Base-by-base conservation (phyloP, 148 eudicot species). In the Nepenthes gracilis region DNA sequence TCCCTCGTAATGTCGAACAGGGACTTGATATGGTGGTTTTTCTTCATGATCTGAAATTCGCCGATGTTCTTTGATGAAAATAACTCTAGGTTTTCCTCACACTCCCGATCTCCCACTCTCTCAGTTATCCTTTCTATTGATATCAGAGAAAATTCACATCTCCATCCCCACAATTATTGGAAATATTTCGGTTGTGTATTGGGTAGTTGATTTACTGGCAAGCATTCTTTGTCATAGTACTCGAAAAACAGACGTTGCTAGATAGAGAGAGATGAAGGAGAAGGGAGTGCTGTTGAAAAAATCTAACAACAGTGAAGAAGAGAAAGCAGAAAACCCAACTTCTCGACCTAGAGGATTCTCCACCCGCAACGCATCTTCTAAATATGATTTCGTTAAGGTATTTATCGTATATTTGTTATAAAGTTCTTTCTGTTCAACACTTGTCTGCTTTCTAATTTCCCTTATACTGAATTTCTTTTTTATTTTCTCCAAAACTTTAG, bases 301-400 rank as follows among this genome's bases (percentile, higher is more conserved):
- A 52, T 58, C 61, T 55, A 62, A 47, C 36, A 47, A 50, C 33
- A 59, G 56, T 14, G 73, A 67, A 32, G 82, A 67, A 15, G 70
- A 71, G 9, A 78, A 75, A 33, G 55, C 57, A 1, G 79, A 71
- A n/a, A 71, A 80, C 36, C 64, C 70, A 55, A 38, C 65, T 6
- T 35, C 47, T 2, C 56, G 71, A 15, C 62, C 70, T 32, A 60
- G 64, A 48, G 65, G 83, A 48, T 74, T 86, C 73, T 70, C 88
- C 55, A 71, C 88, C 54, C 88, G 96, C 9, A 93, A 82, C 54
- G 80, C 85, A 65, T 93, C 98, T 47, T 93, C 98, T 50, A 93
- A 93, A 78, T 93, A 93, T 80, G 98, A 93, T 76, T 93, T 93
- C 72, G 96, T 88, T 60, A 93, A 93, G 98, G 98, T 90, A 5